Evolutionary conservation across 805 yeast genomes (phyloP).

Genomic region (Yamadazyma endophytica): DNA sequence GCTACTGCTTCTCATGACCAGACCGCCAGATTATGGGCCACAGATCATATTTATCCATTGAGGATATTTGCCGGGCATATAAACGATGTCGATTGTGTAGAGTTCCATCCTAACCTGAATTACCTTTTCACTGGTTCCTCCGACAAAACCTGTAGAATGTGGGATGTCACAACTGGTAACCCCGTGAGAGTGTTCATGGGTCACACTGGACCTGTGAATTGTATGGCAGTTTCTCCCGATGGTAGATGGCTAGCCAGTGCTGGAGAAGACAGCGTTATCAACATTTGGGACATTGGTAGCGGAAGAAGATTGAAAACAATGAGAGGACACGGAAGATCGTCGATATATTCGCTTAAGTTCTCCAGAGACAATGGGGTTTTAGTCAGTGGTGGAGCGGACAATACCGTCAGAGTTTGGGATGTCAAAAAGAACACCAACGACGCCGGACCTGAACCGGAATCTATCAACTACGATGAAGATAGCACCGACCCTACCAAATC

Average conservation of each 20-base stretch:
- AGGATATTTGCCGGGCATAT: slow-evolving; percentile 96
- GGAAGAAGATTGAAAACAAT: slow-evolving; percentile 85
- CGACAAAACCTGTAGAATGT: slow-evolving; percentile 95
- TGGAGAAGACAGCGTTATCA: slow-evolving; percentile 86
- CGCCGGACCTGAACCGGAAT: slow-evolving; percentile 73
- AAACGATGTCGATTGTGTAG: slow-evolving; percentile 92
- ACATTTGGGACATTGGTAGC: slow-evolving; percentile 91
- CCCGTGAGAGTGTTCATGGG: slow-evolving; percentile 91
- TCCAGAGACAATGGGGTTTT: slow-evolving; percentile 85
- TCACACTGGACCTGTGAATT: slow-evolving; percentile 83
- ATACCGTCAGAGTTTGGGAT: slow-evolving; percentile 95
- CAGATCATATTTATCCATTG: slow-evolving; percentile 94
- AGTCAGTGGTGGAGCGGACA: slow-evolving; percentile 90
- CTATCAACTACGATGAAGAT: slow-evolving; percentile 30
- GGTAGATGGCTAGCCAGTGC: slow-evolving; percentile 96
- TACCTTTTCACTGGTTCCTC: slow-evolving; percentile 93
- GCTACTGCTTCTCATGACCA: slow-evolving; percentile 98
- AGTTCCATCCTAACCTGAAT: slow-evolving; percentile 94
- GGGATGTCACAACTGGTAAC: slow-evolving; percentile 90
- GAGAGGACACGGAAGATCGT: slow-evolving; percentile 91
- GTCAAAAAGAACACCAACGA: slow-evolving; percentile 80
- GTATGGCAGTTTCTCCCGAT: slow-evolving; percentile 89
- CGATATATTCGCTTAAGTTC: slow-evolving; percentile 80
- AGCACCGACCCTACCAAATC: slow-evolving; percentile 8
- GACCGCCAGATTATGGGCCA: slow-evolving; percentile 96